These are phyloP conservation scores for Acer yangbiense DNA, from an alignment of 345 rosid genomes.

Conservation along the genomic window DNA sequence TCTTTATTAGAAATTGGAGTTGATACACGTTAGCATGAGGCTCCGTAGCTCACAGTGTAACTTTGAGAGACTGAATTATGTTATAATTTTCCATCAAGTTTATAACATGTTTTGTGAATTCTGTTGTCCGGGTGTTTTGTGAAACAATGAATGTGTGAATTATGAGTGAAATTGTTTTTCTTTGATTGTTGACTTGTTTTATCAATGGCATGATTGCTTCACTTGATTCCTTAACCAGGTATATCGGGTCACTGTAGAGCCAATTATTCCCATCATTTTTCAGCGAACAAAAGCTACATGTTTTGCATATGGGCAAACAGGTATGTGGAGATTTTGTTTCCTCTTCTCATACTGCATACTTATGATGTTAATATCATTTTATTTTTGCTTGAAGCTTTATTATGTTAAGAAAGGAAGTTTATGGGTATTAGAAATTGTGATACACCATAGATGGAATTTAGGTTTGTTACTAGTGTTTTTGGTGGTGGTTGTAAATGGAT, in stretches of 20 bases:
- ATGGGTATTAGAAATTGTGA: not conserved
- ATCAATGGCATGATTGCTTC: slow-evolving; percentile 20
- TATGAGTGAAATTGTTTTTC: not conserved
- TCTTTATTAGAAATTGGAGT: not conserved
- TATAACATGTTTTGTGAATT: not conserved
- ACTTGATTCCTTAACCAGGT: slow-evolving; percentile 52
- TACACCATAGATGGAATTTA: not conserved
- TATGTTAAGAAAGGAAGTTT: not conserved
- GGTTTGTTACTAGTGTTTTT: not conserved
- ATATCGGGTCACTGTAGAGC: slow-evolving; percentile 84
- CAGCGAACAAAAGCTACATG: slow-evolving; percentile 98
- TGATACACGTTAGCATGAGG: not conserved
- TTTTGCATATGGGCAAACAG: slow-evolving; percentile 99
- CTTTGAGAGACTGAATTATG: not conserved
- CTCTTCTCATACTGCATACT: not conserved
- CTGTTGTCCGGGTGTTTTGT: not conserved
- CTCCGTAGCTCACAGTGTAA: not conserved
- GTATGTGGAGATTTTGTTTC: slow-evolving; percentile 35
- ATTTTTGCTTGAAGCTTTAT: slow-evolving; percentile 4
- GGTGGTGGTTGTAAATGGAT: not conserved
- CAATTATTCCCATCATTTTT: slow-evolving; percentile 90
- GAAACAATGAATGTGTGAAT: not conserved
- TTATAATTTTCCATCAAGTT: not conserved
- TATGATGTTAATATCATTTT: not conserved
- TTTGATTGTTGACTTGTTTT: slow-evolving; percentile 13